Evolutionary conservation across 441 rosid genomes (phyloP), one percentile per base, ranked within the genome.

Genomic region (Pelargonium cotyledonis): DNA sequence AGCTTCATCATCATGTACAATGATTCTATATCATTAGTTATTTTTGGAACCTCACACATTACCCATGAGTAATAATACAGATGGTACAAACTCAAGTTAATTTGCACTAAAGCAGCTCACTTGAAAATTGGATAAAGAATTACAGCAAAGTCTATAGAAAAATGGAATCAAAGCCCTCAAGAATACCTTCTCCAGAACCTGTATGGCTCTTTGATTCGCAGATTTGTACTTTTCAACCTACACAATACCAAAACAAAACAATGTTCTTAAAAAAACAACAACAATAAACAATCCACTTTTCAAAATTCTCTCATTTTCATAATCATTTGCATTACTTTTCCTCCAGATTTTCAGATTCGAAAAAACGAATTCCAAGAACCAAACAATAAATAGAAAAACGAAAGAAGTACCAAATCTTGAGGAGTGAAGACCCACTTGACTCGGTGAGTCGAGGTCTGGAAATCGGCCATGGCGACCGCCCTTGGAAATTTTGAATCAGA

Each of bases 341-440:
- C 65, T 61, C 23, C 14, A 21, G 6, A 9, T 61, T 21, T 61
- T 61, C 12, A 8, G 14, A 3, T 23, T 16, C 26, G 5, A 61
- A 18, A 23, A n/a, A 4, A 11, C 1, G 5, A 7, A 7, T 53
- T 0, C 8, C 0, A 18, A 23, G 0, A 23, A 49, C 15, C n/a
- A 49, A 49, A 4, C 15, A 14, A 4, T 12, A 49, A 14, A 49
- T 0, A 49, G 15, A 49, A 14, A 49, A 14, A 0, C 40, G n/a
- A 11, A 16, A 23, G 19, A 55, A 46, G 63, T 82, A 93, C 98
- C 73, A 94, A 80, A 72, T 80, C 82, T 60, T 84, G 89, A 72
- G 90, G 95, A 74, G 88, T 80, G 86, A 89, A 87, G 74, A 94
- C 85, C 98, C 98, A 94, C 75, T 83, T 93, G 76, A 89, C 86